A percentile compares a stretch with the other conserved stretches of the same genome.
Conservation (phyloP, 805 yeast genomes). For the Yamadazyma nakazawae region DNA sequence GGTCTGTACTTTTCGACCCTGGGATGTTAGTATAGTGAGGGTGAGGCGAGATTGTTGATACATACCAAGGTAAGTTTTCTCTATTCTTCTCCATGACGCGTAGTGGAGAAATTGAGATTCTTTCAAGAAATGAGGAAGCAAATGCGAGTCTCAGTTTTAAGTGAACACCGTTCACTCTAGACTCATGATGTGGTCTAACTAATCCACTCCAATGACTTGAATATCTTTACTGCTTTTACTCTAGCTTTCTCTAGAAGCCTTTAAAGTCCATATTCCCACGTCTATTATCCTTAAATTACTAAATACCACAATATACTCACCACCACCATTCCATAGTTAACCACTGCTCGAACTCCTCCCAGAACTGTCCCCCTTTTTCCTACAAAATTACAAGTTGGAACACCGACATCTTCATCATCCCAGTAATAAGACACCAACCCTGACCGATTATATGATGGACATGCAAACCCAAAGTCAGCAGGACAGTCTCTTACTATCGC, state of each 20-base stretch:
- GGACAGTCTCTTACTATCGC: slow-evolving; percentile 84
- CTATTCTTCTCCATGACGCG: slow-evolving; percentile 10
- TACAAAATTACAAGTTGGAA: slow-evolving; percentile 37
- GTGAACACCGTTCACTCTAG: too few species aligned
- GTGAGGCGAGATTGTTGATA: slow-evolving; percentile 2
- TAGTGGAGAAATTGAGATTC: not conserved
- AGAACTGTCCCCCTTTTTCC: slow-evolving; percentile 17
- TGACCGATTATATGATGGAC: slow-evolving; percentile 52
- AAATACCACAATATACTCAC: not conserved
- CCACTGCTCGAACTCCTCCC: not conserved
- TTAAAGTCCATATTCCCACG: too few species aligned
- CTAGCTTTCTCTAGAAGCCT: too few species aligned
- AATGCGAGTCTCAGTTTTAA: too few species aligned
- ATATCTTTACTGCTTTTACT: too few species aligned
- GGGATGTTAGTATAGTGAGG: slow-evolving; percentile 11
- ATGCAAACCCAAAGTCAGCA: slow-evolving; percentile 63
- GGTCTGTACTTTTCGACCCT: slow-evolving; percentile 97
- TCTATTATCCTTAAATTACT: not conserved
- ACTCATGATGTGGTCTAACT: too few species aligned
- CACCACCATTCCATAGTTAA: not conserved
- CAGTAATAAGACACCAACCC: slow-evolving; percentile 43
- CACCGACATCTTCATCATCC: slow-evolving; percentile 25
- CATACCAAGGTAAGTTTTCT: slow-evolving; percentile 60
- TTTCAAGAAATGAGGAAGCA: too few species aligned
- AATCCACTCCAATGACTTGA: too few species aligned